These are phyloP conservation scores for Fraxinus dipetala DNA, from an alignment of 305 asterid genomes.

Conservation along the genomic window DNA sequence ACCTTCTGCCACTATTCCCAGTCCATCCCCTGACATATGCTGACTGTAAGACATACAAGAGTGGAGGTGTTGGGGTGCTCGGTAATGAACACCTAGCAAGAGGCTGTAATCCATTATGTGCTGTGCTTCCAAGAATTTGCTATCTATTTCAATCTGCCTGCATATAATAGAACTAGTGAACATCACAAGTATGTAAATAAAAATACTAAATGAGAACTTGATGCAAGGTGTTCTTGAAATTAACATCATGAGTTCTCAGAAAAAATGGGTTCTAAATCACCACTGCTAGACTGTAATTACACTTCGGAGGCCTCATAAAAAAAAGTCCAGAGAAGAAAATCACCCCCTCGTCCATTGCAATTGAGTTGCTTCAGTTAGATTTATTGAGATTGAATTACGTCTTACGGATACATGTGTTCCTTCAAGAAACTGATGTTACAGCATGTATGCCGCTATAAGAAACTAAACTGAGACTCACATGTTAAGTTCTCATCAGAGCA, in stretches of 20 bases:
- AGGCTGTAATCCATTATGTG: constrained; percentile 98
- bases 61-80: constrained; percentile 92
- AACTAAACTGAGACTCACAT: neutral
- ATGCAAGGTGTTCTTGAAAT: neutral
- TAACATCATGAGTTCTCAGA: neutral
- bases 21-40: constrained; percentile 55
- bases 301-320: neutral
- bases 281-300: neutral
- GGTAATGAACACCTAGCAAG: constrained; percentile 93
- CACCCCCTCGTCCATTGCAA: neutral
- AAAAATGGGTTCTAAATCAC: neutral
- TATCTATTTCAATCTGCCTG: constrained; percentile 92
- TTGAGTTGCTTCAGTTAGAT: neutral
- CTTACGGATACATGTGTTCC: neutral
- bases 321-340: neutral
- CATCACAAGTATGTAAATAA: constrained; percentile 7
- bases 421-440: neutral
- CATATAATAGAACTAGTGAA: constrained; percentile 24
- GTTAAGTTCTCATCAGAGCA: neutral
- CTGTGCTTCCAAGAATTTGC: constrained; percentile 89
- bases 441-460: neutral
- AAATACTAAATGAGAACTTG: constrained; percentile 5
- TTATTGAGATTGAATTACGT: neutral
- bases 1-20: constrained; percentile 93
- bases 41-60: constrained; percentile 55